phyloP scores from a whole-genome alignment of 2,329 filamentous ascomycete species.

The Cladophialophora yegresii region DNA sequence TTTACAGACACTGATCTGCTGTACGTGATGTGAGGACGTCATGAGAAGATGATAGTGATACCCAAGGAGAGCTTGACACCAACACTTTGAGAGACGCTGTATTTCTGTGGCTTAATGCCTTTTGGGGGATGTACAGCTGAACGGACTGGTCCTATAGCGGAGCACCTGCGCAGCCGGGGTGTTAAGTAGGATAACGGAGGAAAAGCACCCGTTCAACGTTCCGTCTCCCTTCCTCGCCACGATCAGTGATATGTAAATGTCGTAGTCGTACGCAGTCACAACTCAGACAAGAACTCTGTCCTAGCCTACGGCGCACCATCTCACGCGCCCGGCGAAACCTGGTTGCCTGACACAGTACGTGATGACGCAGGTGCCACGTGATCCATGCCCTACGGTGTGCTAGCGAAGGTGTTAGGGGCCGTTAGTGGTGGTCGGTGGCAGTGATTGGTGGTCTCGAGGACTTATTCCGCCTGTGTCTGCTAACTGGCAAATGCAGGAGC shows the following conservation, averaged over 20 bases:
- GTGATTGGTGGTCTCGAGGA: neutral
- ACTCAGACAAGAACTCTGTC: too few relatives aligned
- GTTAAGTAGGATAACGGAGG: neutral
- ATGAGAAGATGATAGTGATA: constrained; percentile 17
- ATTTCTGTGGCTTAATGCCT: neutral
- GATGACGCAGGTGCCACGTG: neutral
- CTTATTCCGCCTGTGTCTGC: neutral
- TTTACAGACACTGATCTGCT: constrained; percentile 63
- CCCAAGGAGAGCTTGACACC: neutral
- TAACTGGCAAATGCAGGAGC: neutral
- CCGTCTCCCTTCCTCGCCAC: neutral
- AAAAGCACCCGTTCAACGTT: neutral
- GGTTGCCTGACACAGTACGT: neutral
- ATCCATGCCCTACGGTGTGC: neutral
- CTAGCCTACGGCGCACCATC: neutral
- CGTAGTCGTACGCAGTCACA: neutral
- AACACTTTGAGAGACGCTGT: constrained; percentile 1
- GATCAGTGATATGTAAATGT: neutral
- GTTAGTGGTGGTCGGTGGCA: neutral
- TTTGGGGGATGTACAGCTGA: constrained; percentile 7
- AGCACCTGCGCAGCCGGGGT: neutral
- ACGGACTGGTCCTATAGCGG: neutral
- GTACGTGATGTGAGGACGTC: constrained; percentile 63
- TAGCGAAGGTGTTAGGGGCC: neutral
- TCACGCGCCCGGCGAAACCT: neutral